Evolutionary conservation across 352 stramenopile genomes (phyloP).

Genomic region (Discostella stelligera): DNA sequence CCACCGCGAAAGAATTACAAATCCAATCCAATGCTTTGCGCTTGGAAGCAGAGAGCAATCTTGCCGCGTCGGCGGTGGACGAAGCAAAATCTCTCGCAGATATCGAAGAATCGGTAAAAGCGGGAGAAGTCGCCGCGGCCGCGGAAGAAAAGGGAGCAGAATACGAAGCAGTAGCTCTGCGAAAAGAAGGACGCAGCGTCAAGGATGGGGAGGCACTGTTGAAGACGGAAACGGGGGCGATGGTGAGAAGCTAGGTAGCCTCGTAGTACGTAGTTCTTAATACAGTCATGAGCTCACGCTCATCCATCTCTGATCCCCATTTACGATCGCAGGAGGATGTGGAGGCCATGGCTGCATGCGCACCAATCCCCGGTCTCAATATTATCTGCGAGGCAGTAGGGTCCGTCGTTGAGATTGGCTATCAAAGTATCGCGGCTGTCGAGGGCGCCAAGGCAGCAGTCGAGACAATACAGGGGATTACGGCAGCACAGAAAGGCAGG

Average conservation of each 20-base stretch:
- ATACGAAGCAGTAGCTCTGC: constrained; percentile 15
- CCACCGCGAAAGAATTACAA: constrained; percentile 4
- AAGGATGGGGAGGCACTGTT: constrained; percentile 21
- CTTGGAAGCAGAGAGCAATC: constrained; percentile 13
- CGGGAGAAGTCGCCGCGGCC: constrained; percentile 8
- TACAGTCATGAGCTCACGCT: too few species aligned
- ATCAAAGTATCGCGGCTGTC: constrained; percentile 16
- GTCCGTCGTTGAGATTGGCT: constrained; percentile 23
- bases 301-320: background rate
- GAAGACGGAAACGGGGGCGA: constrained; percentile 14
- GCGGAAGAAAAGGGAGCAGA: constrained; percentile 16
- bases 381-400: constrained; percentile 29
- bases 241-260: constrained; percentile 4
- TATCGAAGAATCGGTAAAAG: constrained; percentile 19
- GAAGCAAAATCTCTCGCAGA: constrained; percentile 8
- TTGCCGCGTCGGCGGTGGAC: background rate
- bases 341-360: constrained; percentile 27
- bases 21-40: constrained; percentile 5
- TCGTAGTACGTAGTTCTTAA: too few species aligned
- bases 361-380: constrained; percentile 26
- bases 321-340: constrained; percentile 7
- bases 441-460: constrained; percentile 33
- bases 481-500: constrained; percentile 17
- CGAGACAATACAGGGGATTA: constrained; percentile 18
- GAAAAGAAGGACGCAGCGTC: constrained; percentile 12